Evolutionary conservation across 2,329 filamentous ascomycete species (phyloP).

Genomic region (Cladosporium oxysporum): DNA sequence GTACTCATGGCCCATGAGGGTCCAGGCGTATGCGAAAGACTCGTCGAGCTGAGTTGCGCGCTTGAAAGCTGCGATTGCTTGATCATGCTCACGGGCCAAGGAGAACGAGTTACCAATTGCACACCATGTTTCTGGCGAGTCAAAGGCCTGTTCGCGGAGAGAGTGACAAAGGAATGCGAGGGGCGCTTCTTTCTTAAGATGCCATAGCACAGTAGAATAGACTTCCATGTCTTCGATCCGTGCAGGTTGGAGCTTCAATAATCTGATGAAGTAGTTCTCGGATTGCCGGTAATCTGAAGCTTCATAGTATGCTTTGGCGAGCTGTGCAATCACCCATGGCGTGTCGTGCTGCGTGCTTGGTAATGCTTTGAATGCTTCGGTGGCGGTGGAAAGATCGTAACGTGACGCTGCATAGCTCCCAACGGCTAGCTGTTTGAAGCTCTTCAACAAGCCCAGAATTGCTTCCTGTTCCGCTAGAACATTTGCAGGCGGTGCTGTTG

Average conservation of each 20-base stretch:
- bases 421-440: constrained; percentile 77
- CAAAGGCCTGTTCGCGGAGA: constrained; percentile 79
- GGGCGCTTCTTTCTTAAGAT: constrained; percentile 87
- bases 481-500: constrained; percentile 3
- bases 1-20: constrained; percentile 92
- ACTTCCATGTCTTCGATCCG: constrained; percentile 95
- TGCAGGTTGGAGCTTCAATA: constrained; percentile 78
- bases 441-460: constrained; percentile 72
- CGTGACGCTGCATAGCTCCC: constrained; percentile 77
- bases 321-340: constrained; percentile 87
- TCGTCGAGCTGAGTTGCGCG: constrained; percentile 88
- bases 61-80: constrained; percentile 92
- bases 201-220: constrained; percentile 99
- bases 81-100: constrained; percentile 86
- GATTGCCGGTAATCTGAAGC: constrained; percentile 83
- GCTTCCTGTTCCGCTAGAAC: constrained; percentile 62
- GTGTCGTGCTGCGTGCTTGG: constrained; percentile 79
- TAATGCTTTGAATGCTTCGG: constrained; percentile 71
- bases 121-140: constrained; percentile 95
- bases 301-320: constrained; percentile 90
- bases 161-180: constrained; percentile 91
- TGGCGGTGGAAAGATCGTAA: constrained; percentile 75
- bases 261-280: constrained; percentile 78
- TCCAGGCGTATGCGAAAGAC: constrained; percentile 92
- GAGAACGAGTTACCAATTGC: constrained; percentile 94